These are phyloP conservation scores for Melaleuca quinquenervia DNA, from an alignment of 345 rosid species.

Conservation along the genomic window DNA sequence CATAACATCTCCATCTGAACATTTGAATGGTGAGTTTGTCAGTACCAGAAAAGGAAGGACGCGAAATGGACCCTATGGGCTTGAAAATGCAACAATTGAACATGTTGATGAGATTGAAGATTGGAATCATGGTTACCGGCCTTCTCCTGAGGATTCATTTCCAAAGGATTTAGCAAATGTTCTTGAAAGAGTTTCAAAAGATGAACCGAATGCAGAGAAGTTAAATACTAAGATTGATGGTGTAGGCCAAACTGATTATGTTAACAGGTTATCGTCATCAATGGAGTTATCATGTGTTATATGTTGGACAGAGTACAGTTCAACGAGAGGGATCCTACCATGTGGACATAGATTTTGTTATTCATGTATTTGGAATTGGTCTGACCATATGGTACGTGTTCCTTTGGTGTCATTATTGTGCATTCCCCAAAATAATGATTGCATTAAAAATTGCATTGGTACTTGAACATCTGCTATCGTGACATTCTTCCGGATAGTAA, in stretches of 20 bases:
- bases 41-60: conserved; percentile 14
- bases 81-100: conserved; percentile 11
- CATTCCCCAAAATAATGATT: background rate
- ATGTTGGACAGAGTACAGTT: conserved; percentile 84
- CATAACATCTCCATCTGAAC: background rate
- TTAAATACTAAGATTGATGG: conserved; percentile 5
- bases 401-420: background rate
- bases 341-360: conserved; percentile 98
- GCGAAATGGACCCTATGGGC: conserved; percentile 8
- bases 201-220: conserved; percentile 10
- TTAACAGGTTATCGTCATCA: conserved; percentile 15
- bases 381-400: conserved; percentile 51
- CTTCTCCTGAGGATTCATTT: conserved; percentile 3
- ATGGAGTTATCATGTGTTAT: conserved; percentile 70
- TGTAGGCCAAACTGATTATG: conserved; percentile 9
- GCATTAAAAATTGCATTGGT: background rate
- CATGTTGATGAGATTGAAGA: conserved; percentile 22
- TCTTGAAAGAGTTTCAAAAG: conserved; percentile 7
- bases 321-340: conserved; percentile 78
- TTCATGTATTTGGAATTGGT: conserved; percentile 81
- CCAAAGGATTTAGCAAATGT: conserved; percentile 3
- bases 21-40: conserved; percentile 3
- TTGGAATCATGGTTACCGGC: conserved; percentile 2
- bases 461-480: background rate
- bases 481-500: background rate